A percentile compares a stretch with the other conserved stretches of the same genome.
phyloP scores from a whole-genome alignment of 2,329 filamentous ascomycete genomes.

The Amesomyces nigricolor region DNA sequence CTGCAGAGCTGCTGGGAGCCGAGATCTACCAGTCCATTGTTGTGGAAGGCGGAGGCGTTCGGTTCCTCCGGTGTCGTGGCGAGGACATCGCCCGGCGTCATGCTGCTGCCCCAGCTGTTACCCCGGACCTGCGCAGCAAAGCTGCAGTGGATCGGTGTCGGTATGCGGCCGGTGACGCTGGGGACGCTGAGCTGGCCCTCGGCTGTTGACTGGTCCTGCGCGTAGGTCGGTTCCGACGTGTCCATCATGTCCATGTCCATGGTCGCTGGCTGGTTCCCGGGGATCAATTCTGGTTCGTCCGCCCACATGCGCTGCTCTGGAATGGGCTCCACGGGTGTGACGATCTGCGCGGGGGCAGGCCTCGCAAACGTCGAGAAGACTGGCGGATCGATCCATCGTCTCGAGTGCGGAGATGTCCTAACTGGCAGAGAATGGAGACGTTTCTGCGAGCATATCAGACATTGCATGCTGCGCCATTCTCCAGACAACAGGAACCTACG shows the following conservation, averaged over 20 bases:
- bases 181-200: conserved; percentile 24
- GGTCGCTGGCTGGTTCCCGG: neutral
- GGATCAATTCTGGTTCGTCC: conserved; percentile 27
- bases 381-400: conserved; percentile 22
- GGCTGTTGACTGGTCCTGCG: neutral
- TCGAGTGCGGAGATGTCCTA: conserved; percentile 23
- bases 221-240: conserved; percentile 24
- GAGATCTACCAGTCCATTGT: conserved; percentile 13
- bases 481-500: conserved; percentile 31
- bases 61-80: conserved; percentile 38
- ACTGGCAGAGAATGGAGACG: conserved; percentile 23
- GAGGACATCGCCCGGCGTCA: conserved; percentile 33
- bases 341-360: conserved; percentile 9
- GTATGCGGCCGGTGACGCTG: conserved; percentile 45
- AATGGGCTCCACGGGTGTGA: conserved; percentile 26
- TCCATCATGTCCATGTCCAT: conserved; percentile 49
- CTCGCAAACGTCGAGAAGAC: conserved; percentile 18
- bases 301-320: conserved; percentile 22
- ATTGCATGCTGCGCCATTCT: neutral
- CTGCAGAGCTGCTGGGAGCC: conserved; percentile 20
- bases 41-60: conserved; percentile 15
- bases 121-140: conserved; percentile 52
- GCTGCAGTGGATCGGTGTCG: conserved; percentile 54
- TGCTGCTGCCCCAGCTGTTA: conserved; percentile 40
- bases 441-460: conserved; percentile 38